phyloP scores from a whole-genome alignment of 1,139 yeast species.

The Meyerozyma sp. region DNA sequence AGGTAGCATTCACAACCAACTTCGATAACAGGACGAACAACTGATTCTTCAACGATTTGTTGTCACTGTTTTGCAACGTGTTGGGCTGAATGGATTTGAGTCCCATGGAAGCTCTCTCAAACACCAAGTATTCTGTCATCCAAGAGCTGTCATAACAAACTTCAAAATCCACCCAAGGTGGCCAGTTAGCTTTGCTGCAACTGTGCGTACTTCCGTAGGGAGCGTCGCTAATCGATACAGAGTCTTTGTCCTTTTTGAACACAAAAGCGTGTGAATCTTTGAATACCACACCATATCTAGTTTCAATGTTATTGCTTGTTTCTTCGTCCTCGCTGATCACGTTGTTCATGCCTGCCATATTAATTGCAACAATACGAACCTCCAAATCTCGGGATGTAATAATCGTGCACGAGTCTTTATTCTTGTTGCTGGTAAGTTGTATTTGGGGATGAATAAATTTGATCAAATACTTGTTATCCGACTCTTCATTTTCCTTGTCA shows the following conservation, averaged over 20 bases:
- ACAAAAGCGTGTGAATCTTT: slow-evolving; percentile 71
- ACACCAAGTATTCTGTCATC: slow-evolving; percentile 50
- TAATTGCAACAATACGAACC: slow-evolving; percentile 55
- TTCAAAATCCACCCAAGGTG: slow-evolving; percentile 79
- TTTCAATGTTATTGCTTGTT: slow-evolving; percentile 52
- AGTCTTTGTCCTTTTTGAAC: slow-evolving; percentile 37
- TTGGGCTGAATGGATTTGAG: slow-evolving; percentile 65
- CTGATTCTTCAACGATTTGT: slow-evolving; percentile 22
- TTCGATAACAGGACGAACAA: slow-evolving; percentile 59
- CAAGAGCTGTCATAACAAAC: slow-evolving; percentile 65
- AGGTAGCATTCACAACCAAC: slow-evolving; percentile 65
- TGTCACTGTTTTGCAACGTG: slow-evolving; percentile 31
- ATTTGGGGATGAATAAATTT: slow-evolving; percentile 43
- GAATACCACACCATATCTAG: slow-evolving; percentile 63
- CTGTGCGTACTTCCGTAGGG: slow-evolving; percentile 21
- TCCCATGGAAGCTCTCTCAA: slow-evolving; percentile 60
- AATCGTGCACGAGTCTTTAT: slow-evolving; percentile 33
- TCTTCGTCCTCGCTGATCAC: slow-evolving; percentile 32
- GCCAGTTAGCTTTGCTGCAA: slow-evolving; percentile 47
- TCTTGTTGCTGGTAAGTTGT: slow-evolving; percentile 31
- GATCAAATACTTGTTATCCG: slow-evolving; percentile 33
- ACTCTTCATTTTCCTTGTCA: slow-evolving; percentile 24
- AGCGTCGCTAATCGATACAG: slow-evolving; percentile 18
- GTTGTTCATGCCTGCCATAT: slow-evolving; percentile 43
- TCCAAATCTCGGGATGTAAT: slow-evolving; percentile 72